A percentile compares a stretch with the other conserved stretches of the same genome.
These are phyloP conservation scores for Tephrocybe sp. DNA, from an alignment of 768 basidiomycete genomes.

Conservation along the genomic window DNA sequence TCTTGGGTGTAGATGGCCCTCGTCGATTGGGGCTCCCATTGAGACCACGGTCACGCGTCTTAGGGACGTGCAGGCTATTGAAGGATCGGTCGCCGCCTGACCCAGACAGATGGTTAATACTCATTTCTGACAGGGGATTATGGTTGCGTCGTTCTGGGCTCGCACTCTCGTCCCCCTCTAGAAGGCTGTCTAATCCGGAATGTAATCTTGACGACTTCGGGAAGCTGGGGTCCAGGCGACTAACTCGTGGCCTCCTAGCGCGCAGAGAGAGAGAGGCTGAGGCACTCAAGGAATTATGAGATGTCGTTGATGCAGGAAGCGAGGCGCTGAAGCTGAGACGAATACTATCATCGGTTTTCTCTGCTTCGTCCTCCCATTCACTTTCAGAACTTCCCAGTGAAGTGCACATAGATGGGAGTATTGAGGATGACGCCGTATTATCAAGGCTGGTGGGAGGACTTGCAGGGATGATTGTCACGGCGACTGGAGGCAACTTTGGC, in stretches of 20 bases:
- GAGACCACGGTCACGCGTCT: slow-evolving; percentile 33
- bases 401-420: slow-evolving; percentile 39
- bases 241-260: slow-evolving; percentile 55
- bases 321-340: slow-evolving; percentile 52
- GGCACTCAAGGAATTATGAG: slow-evolving; percentile 20
- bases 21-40: slow-evolving; percentile 50
- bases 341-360: slow-evolving; percentile 79
- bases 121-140: slow-evolving; percentile 65
- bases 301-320: slow-evolving; percentile 33
- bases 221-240: slow-evolving; percentile 70
- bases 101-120: slow-evolving; percentile 49
- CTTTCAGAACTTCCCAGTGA: slow-evolving; percentile 72
- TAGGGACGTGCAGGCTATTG: slow-evolving; percentile 35
- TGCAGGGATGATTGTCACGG: slow-evolving; percentile 43
- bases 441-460: slow-evolving; percentile 33
- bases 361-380: slow-evolving; percentile 90
- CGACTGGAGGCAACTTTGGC: slow-evolving; percentile 29
- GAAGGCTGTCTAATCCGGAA: slow-evolving; percentile 59
- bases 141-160: slow-evolving; percentile 32
- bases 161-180: slow-evolving; percentile 67
- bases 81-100: slow-evolving; percentile 24
- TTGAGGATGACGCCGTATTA: slow-evolving; percentile 22
- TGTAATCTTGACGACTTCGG: slow-evolving; percentile 50
- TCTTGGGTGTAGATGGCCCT: slow-evolving; percentile 46
- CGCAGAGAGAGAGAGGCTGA: slow-evolving; percentile 24